Evolutionary conservation across 2,329 filamentous ascomycete species (phyloP).

Genomic region (Stemphylium beticola): DNA sequence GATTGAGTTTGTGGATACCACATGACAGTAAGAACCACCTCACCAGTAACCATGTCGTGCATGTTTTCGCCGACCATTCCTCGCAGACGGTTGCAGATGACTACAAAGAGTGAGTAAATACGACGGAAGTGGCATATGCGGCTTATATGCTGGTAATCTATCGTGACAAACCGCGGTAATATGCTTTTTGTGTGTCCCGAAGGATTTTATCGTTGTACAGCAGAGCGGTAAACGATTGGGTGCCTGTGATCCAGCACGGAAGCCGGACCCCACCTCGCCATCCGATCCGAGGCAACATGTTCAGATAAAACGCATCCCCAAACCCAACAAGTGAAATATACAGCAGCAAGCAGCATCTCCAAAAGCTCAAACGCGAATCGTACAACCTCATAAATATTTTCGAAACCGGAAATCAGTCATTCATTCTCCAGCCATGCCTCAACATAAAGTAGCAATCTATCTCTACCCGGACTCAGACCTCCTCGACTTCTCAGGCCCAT

Average conservation of each 20-base stretch:
- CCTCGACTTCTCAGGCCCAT: constrained; percentile 51
- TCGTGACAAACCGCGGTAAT: not conserved
- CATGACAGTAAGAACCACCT: too few relatives aligned
- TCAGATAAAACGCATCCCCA: not conserved
- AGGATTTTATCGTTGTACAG: not conserved
- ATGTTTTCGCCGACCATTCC: too few relatives aligned
- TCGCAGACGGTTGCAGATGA: too few relatives aligned
- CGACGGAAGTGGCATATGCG: too few relatives aligned
- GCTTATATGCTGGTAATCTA: not conserved
- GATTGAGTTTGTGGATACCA: too few relatives aligned
- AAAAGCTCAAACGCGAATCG: not conserved
- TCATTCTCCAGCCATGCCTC: constrained; percentile 2
- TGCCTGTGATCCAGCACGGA: not conserved
- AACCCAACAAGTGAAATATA: not conserved
- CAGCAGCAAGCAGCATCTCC: not conserved
- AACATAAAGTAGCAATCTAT: constrained; percentile 49
- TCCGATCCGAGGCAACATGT: constrained; percentile 4
- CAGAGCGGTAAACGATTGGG: not conserved
- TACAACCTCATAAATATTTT: not conserved
- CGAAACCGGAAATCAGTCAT: not conserved
- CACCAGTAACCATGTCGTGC: too few relatives aligned
- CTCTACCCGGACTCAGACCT: constrained; percentile 49
- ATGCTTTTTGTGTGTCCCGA: not conserved
- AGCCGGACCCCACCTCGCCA: not conserved
- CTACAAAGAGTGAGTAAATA: too few relatives aligned